A percentile compares a stretch with the other conserved stretches of the same genome.
These are phyloP conservation scores for Stromatinia cepivora DNA, from an alignment of 2,329 filamentous ascomycete species.

Conservation along the genomic window DNA sequence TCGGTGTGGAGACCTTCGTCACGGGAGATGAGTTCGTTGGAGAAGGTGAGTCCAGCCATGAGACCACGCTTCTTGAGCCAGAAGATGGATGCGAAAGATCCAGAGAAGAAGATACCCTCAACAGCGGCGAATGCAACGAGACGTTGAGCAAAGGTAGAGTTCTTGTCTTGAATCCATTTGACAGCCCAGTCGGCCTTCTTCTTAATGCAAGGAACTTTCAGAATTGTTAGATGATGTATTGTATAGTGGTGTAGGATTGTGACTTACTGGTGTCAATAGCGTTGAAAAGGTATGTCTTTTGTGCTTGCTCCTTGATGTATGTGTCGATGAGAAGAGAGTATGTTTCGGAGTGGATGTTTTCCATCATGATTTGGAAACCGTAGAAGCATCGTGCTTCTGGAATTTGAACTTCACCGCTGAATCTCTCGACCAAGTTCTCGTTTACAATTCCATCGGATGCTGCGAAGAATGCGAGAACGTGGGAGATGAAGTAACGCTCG, in stretches of 20 bases:
- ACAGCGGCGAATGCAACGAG: conserved; percentile 96
- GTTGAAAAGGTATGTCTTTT: conserved; percentile 94
- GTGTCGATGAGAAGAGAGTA: conserved; percentile 99
- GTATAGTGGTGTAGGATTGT: not conserved
- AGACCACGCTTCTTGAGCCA: conserved; percentile 99
- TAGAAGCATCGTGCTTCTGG: conserved; percentile 99
- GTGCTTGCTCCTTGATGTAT: conserved; percentile 96
- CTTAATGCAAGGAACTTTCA: conserved; percentile 84
- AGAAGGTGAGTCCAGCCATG: conserved; percentile 98
- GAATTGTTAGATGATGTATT: conserved; percentile 36
- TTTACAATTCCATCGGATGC: conserved; percentile 99
- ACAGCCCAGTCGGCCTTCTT: conserved; percentile 99
- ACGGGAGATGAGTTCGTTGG: conserved; percentile 99
- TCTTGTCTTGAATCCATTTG: conserved; percentile 88
- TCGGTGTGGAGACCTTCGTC: conserved; percentile 99
- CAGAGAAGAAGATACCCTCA: conserved; percentile 99
- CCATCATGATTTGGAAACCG: conserved; percentile 99
- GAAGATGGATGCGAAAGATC: conserved; percentile 98
- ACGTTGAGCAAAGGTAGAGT: conserved; percentile 92
- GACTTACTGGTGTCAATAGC: conserved; percentile 92
- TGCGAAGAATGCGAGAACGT: conserved; percentile 98
- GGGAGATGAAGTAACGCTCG: conserved; percentile 97
- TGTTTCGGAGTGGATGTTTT: conserved; percentile 99
- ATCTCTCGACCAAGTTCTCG: conserved; percentile 97
- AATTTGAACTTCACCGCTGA: conserved; percentile 94